Conservation (phyloP, 148 eudicot genomes). For the Chenopodium suecicum region DNA sequence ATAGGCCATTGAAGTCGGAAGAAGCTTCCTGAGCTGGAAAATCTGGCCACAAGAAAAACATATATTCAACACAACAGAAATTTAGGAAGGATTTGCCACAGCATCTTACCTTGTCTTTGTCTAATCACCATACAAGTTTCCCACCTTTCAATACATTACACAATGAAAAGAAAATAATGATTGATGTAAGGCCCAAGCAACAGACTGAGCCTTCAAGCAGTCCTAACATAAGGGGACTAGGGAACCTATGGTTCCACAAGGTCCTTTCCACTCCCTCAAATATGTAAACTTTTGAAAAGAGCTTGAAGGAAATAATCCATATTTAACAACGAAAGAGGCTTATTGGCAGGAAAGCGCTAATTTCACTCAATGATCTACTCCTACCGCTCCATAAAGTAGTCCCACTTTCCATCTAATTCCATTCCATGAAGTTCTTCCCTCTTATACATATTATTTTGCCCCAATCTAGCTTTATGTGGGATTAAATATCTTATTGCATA, state of each 20-base stretch:
- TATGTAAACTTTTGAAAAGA: not conserved
- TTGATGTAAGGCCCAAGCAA: not conserved
- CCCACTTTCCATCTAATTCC: too few species aligned
- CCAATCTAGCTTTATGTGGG: too few species aligned
- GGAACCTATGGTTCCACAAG: too few species aligned
- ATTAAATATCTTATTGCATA: too few species aligned
- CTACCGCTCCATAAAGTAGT: too few species aligned
- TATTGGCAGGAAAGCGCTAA: not conserved
- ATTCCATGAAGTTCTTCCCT: too few species aligned
- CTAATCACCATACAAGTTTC: not conserved
- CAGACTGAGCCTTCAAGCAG: not conserved
- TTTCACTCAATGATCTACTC: too few species aligned
- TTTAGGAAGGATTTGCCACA: not conserved
- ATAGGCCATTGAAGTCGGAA: constrained; percentile 71
- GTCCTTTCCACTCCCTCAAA: not conserved
- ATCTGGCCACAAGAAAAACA: constrained; percentile 45
- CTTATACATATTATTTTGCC: too few species aligned
- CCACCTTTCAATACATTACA: not conserved
- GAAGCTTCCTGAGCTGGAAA: constrained; percentile 95
- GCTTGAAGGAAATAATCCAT: not conserved
- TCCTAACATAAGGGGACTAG: not conserved
- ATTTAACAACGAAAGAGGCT: not conserved
- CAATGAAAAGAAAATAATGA: not conserved
- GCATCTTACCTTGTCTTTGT: constrained; percentile 1
- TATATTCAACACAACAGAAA: not conserved